These are phyloP conservation scores for Fraxinus dipetala DNA, from an alignment of 305 asterid species.

Conservation along the genomic window DNA sequence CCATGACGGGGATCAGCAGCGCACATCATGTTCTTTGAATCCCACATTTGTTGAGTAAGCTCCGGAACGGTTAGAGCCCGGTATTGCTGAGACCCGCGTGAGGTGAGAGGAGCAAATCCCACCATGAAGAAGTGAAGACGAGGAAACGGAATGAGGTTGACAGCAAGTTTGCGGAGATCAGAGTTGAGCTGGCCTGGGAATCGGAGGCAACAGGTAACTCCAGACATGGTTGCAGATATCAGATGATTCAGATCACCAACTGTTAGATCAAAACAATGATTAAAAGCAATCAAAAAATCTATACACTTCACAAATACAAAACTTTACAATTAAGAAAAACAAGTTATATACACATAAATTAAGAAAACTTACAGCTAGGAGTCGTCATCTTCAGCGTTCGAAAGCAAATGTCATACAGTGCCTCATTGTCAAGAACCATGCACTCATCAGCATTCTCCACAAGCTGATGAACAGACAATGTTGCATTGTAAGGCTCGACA, in stretches of 20 bases:
- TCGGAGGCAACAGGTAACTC: neutral
- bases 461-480: neutral
- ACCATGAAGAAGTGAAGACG: neutral
- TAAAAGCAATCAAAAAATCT: neutral
- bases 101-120: neutral
- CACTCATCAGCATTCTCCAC: neutral
- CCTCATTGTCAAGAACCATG: neutral
- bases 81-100: neutral
- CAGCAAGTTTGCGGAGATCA: neutral
- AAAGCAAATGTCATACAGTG: neutral
- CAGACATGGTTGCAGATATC: neutral
- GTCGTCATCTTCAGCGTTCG: neutral
- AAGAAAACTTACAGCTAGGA: neutral
- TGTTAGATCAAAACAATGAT: neutral
- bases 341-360: neutral
- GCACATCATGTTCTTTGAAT: neutral
- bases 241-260: neutral
- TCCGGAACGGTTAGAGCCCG: neutral
- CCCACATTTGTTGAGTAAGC: neutral
- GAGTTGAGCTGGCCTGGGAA: neutral
- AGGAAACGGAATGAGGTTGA: neutral
- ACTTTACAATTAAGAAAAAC: neutral
- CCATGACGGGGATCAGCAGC: neutral
- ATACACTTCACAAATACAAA: neutral
- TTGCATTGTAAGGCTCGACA: neutral